Evolutionary conservation across 805 yeast genomes (phyloP).

Genomic region (Scheffersomyces spartinae): DNA sequence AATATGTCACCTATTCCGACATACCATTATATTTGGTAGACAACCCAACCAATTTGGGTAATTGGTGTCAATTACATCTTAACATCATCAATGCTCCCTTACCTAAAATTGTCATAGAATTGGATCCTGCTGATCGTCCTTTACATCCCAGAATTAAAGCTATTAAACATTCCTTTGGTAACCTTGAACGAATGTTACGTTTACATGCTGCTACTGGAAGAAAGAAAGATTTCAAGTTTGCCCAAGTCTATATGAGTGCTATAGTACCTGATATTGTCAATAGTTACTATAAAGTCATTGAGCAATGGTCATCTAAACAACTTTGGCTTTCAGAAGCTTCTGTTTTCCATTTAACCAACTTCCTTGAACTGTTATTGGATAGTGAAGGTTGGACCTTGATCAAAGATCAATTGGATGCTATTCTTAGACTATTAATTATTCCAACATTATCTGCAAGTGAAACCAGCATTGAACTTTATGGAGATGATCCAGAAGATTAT

Average conservation of each 20-base stretch:
- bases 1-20: conserved; percentile 25
- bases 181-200: conserved; percentile 26
- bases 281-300: conserved; percentile 32
- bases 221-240: too few species aligned
- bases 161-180: conserved; percentile 34
- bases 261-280: conserved; percentile 32
- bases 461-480: conserved; percentile 29
- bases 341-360: conserved; percentile 30
- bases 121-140: too few species aligned
- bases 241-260: too few species aligned
- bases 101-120: conserved; percentile 20
- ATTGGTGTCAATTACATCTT: conserved; percentile 30
- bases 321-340: conserved; percentile 31
- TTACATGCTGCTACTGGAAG: conserved; percentile 37
- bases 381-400: conserved; percentile 27
- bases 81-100: conserved; percentile 27
- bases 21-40: conserved; percentile 26
- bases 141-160: conserved; percentile 28
- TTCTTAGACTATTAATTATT: conserved; percentile 26
- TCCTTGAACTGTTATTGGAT: conserved; percentile 29
- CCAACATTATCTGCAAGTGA: conserved; percentile 29
- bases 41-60: conserved; percentile 23
- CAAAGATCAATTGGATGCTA: conserved; percentile 28
- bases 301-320: conserved; percentile 25
- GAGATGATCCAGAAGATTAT: conserved; percentile 36